Percentiles rank a stretch among this genome's conserved stretches.
Conservation (phyloP, 106 monocot species). For the Phalaenopsis aphrodite region DNA sequence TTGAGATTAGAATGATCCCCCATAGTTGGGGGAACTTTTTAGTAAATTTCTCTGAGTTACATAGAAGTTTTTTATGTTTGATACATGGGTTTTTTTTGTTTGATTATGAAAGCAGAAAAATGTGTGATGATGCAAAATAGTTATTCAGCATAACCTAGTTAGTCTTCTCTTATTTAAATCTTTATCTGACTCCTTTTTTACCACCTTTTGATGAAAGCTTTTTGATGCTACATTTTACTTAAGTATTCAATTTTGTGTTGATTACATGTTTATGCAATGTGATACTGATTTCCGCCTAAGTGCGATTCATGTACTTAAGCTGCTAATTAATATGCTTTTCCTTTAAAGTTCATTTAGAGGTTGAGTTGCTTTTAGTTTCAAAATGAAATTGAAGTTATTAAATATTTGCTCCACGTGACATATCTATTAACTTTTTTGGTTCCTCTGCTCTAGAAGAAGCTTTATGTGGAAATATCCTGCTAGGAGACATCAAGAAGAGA, state of each 20-base stretch:
- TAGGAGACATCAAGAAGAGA: not conserved
- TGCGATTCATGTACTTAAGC: no score
- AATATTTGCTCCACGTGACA: not conserved
- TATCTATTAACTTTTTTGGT: not conserved
- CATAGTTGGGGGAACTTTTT: no score
- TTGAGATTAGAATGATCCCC: no score
- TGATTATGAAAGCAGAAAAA: no score
- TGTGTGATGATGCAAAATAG: not conserved
- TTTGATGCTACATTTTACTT: not conserved
- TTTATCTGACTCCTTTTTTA: not conserved
- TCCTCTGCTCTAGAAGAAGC: not conserved
- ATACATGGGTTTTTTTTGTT: no score
- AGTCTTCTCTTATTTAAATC: not conserved
- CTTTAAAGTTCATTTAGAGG: not conserved
- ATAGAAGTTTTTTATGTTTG: no score
- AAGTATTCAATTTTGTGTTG: not conserved
- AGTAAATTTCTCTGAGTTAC: no score
- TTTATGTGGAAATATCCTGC: not conserved
- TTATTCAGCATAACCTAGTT: not conserved
- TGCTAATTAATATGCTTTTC: not conserved
- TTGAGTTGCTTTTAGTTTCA: not conserved
- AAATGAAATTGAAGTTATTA: not conserved
- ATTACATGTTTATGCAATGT: not conserved
- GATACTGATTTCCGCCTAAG: not conserved
- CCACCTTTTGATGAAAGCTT: not conserved